Evolutionary conservation across 371 early-diverging fungal species (phyloP), one percentile per base, ranked within the genome.

Genomic region (Synchytrium microbalum): DNA sequence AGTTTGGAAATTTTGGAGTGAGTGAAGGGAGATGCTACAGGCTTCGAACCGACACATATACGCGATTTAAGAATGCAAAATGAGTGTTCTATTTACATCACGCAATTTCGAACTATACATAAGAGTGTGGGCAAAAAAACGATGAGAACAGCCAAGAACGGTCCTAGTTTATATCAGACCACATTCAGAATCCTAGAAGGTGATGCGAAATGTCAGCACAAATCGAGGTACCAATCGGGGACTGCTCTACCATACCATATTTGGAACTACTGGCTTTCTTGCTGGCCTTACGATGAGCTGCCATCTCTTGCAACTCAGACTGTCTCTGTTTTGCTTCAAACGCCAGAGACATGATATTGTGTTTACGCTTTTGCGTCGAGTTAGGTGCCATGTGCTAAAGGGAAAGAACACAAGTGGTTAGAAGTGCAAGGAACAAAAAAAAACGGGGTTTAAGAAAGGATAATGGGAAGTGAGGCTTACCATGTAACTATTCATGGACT

Each of bases 281-380:
- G 5, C n/a, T 58, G 2, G 63, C 65, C 38, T 33, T 56, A 2
- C 61, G 26, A n/a, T 56, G 25, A 2, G 67, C 62, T 3, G 67
- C 61, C 54, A 27, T 24, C n/a, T 70, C 70, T 13, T 30, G 31
- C 24, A 70, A 26, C 0, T 54, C 38, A 13, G 59, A 29, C 46
- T 59, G 28, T 29, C 67, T 63, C 53, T 14, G 27, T 51, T 46
- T 54, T 0, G 70, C 70, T 16, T 70, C 64, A 24, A 59, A 66
- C 10, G 70, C 70, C 13, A 70, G 62, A 0, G 66, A 66, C 64
- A 64, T 70, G 64, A 70, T 66, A 57, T 56, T 67, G 56, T 70
- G 67, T 28, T 63, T 64, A 2, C 62, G 46, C 54, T 69, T 64
- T 10, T 2, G 27, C 14, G 25, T 29, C 27, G 59, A 54, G 19